Conservation (phyloP, 139 green algal species). For the Zygnema circumcarinatum region DNA sequence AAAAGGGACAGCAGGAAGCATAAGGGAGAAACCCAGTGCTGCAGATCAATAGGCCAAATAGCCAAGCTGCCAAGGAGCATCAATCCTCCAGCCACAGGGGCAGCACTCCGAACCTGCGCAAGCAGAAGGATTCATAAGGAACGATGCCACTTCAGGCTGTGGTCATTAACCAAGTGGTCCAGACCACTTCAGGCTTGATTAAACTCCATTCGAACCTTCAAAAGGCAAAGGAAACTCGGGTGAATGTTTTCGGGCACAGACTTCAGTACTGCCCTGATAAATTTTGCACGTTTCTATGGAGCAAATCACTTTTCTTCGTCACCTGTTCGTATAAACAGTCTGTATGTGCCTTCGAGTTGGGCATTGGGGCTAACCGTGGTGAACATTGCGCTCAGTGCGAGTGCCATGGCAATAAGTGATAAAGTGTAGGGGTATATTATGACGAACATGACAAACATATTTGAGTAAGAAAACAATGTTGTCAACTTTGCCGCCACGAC, state of each 20-base stretch:
- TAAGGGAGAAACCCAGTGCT: background rate
- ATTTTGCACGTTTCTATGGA: no score
- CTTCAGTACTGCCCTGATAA: no score
- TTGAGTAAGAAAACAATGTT: constrained; percentile 34
- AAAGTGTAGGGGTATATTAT: constrained; percentile 51
- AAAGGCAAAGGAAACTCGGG: no score
- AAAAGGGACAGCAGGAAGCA: constrained; percentile 38
- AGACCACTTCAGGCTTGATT: no score
- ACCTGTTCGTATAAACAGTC: no score
- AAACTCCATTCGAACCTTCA: no score
- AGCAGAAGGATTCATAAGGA: background rate
- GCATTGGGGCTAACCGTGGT: constrained; percentile 11
- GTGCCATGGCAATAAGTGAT: constrained; percentile 49
- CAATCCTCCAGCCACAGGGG: constrained; percentile 17
- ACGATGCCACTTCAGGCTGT: background rate
- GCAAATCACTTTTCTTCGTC: no score
- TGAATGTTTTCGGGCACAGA: no score
- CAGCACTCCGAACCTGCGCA: constrained; percentile 30
- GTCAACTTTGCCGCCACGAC: constrained; percentile 17
- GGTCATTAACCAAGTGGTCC: no score
- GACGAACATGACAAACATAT: constrained; percentile 21
- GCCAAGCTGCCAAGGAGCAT: constrained; percentile 44
- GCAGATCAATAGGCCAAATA: constrained; percentile 48
- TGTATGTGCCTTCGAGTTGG: no score
- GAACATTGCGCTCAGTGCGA: constrained; percentile 52